phyloP scores from a whole-genome alignment of 1,284 basidiomycete genomes.

The Sporisorium exsertum region DNA sequence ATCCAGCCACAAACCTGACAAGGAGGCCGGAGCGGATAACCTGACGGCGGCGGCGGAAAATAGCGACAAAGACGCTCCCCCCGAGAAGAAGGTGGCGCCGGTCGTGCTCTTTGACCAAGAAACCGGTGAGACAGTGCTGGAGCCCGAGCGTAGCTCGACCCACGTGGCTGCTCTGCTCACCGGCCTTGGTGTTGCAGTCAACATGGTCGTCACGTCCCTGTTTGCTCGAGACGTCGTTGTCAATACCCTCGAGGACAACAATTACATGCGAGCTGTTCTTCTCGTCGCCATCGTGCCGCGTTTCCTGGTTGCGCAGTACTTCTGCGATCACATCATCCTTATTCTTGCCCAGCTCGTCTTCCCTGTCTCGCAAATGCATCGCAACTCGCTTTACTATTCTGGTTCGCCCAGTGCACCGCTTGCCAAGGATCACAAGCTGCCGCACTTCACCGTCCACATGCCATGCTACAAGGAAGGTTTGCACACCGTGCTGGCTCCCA shows the following conservation, averaged over 20 bases:
- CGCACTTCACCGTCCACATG: background rate
- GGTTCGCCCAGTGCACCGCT: constrained; percentile 14
- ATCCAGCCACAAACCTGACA: background rate
- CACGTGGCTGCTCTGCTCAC: no score
- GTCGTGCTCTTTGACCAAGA: no score
- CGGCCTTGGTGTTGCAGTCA: no score
- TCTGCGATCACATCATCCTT: no score
- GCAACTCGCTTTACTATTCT: constrained; percentile 70
- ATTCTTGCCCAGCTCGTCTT: constrained; percentile 3
- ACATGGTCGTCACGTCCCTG: no score
- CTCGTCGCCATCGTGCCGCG: background rate
- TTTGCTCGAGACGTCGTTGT: no score
- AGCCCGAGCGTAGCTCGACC: no score
- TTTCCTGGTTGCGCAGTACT: no score
- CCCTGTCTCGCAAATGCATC: constrained; percentile 77
- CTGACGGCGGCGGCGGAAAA: background rate
- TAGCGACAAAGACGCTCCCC: no score
- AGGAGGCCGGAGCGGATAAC: background rate
- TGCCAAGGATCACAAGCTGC: background rate
- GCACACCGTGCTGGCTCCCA: background rate
- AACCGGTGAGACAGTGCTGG: no score
- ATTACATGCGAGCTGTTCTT: background rate
- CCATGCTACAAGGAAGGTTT: background rate
- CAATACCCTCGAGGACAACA: no score
- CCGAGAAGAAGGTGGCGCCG: no score